Evolutionary conservation across 495 filamentous ascomycete genomes (phyloP).

Genomic region (Penicillium taxi): DNA sequence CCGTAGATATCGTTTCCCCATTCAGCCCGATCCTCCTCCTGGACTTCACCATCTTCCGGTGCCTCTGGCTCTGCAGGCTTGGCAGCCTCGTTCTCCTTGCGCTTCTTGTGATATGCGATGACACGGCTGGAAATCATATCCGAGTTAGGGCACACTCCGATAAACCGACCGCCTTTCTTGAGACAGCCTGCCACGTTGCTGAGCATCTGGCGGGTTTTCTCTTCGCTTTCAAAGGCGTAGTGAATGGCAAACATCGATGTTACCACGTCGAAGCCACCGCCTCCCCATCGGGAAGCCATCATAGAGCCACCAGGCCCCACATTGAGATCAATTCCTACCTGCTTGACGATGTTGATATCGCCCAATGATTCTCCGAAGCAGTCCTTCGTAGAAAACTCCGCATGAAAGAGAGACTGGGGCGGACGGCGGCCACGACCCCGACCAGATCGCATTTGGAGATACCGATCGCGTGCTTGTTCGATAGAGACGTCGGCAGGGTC

Average conservation of each 20-base stretch:
- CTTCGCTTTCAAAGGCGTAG: constrained; percentile 91
- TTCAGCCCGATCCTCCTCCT: constrained; percentile 47
- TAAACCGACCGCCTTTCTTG: constrained; percentile 88
- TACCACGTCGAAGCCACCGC: constrained; percentile 84
- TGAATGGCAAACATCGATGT: constrained; percentile 99
- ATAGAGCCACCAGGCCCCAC: constrained; percentile 51
- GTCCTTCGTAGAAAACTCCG: constrained; percentile 78
- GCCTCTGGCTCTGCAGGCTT: constrained; percentile 21
- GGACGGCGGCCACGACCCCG: constrained; percentile 49
- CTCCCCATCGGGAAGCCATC: constrained; percentile 51
- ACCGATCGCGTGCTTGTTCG: constrained; percentile 79
- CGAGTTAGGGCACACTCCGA: constrained; percentile 89
- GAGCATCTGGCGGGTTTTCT: constrained; percentile 84
- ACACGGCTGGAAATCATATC: constrained; percentile 71
- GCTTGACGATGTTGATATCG: constrained; percentile 64
- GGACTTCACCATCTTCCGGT: constrained; percentile 44
- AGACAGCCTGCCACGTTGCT: constrained; percentile 81
- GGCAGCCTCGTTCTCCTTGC: constrained; percentile 36
- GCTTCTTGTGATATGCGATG: constrained; percentile 53
- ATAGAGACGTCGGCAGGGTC: constrained; percentile 90
- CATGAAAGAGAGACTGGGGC: constrained; percentile 60
- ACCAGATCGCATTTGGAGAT: constrained; percentile 62
- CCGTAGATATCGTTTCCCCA: constrained; percentile 94
- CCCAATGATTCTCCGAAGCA: constrained; percentile 77
- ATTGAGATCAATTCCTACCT: constrained; percentile 74